Evolutionary conservation across 768 basidiomycete genomes (phyloP).

Genomic region (Lentinula aciculospora): DNA sequence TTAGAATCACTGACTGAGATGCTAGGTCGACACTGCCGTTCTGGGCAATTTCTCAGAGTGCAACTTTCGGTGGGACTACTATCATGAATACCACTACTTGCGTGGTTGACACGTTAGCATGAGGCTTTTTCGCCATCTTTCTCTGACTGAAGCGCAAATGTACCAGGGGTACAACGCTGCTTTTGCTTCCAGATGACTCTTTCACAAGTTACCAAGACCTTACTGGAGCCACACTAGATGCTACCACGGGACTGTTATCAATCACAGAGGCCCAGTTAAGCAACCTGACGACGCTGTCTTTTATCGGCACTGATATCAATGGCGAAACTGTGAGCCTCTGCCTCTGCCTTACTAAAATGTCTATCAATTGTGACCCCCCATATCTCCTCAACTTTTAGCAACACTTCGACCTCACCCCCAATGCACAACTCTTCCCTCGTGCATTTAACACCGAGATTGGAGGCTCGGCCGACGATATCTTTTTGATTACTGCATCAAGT

Average conservation of each 20-base stretch:
- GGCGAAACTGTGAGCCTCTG: constrained; percentile 20
- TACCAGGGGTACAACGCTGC: constrained; percentile 45
- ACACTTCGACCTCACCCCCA: constrained; percentile 28
- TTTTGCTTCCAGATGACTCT: constrained; percentile 42
- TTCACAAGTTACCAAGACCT: constrained; percentile 36
- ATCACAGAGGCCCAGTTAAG: constrained; percentile 46
- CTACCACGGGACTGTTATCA: constrained; percentile 37
- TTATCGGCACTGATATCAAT: constrained; percentile 20
- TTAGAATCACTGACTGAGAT: background rate
- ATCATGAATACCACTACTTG: background rate
- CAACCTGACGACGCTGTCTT: constrained; percentile 49
- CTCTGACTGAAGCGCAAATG: too few relatives aligned
- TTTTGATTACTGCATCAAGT: constrained; percentile 24
- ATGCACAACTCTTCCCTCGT: constrained; percentile 34
- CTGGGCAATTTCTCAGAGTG: background rate
- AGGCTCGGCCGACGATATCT: constrained; percentile 22
- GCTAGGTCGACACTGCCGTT: background rate
- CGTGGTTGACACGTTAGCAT: background rate
- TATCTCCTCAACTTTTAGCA: background rate
- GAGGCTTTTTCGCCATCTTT: background rate
- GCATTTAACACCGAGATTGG: constrained; percentile 27
- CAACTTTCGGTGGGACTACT: background rate
- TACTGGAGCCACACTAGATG: constrained; percentile 26
- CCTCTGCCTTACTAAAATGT: background rate
- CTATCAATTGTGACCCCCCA: background rate